Conservation (phyloP, 2,329 filamentous ascomycete species). For the Colletotrichum musae region DNA sequence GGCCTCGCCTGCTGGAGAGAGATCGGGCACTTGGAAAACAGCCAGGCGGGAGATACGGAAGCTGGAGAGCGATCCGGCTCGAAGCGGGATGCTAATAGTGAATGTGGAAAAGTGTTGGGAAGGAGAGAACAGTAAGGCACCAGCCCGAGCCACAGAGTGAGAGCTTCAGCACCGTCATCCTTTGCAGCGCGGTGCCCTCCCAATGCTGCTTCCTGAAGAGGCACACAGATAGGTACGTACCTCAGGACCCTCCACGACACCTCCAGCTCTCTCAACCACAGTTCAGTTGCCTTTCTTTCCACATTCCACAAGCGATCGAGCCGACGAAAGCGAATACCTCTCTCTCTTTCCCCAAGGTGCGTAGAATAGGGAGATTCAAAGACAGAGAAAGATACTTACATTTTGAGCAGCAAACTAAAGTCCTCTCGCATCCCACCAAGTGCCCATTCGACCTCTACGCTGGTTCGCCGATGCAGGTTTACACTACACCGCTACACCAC, state of each 20-base stretch:
- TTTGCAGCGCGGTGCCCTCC: background rate
- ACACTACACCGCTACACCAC: constrained; percentile 25
- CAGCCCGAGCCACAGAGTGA: too few species aligned
- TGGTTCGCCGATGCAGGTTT: constrained; percentile 4
- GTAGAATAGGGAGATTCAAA: background rate
- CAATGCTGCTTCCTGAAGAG: too few species aligned
- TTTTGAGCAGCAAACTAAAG: background rate
- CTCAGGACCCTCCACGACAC: background rate
- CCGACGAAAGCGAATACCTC: constrained; percentile 20
- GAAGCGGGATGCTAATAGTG: constrained; percentile 11
- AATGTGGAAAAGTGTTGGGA: background rate
- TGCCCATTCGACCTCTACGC: background rate
- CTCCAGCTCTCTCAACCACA: background rate
- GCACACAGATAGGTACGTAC: too few species aligned
- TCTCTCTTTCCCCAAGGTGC: background rate
- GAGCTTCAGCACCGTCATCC: constrained; percentile 16
- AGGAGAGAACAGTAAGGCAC: too few species aligned
- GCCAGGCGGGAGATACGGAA: background rate
- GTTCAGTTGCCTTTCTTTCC: background rate
- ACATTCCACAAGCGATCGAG: constrained; percentile 19
- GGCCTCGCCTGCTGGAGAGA: background rate
- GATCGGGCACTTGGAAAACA: background rate
- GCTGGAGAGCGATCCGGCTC: constrained; percentile 12
- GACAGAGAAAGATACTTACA: background rate
- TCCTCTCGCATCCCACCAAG: too few species aligned